Evolutionary conservation across 495 filamentous ascomycete species (phyloP).

Genomic region (Lasiosphaeris hirsuta): DNA sequence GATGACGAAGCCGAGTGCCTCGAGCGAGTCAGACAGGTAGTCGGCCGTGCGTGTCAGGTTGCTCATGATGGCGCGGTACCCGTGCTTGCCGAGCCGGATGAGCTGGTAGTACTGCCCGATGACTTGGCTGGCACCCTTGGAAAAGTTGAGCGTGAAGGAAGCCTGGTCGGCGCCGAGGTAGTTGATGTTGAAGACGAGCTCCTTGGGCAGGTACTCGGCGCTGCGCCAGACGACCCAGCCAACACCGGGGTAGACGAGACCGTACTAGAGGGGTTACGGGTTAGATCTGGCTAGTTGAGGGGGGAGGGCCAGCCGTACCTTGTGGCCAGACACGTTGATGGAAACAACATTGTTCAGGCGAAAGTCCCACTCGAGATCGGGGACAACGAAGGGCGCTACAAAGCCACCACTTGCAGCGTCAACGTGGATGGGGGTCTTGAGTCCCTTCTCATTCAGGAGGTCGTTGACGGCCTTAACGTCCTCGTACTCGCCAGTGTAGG

Average conservation of each 20-base stretch:
- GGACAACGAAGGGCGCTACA: constrained; percentile 82
- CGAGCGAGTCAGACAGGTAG: constrained; percentile 67
- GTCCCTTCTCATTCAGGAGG: constrained; percentile 62
- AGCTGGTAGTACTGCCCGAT: constrained; percentile 97
- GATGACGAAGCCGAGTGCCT: constrained; percentile 75
- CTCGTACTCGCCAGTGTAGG: constrained; percentile 95
- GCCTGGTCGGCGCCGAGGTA: constrained; percentile 92
- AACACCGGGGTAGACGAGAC: constrained; percentile 83
- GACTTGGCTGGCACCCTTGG: constrained; percentile 84
- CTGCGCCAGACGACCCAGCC: constrained; percentile 90
- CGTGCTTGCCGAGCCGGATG: constrained; percentile 85
- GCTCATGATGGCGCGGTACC: constrained; percentile 81
- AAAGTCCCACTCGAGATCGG: constrained; percentile 83
- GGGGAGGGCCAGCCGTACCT: constrained; percentile 55
- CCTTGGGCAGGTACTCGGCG: constrained; percentile 77
- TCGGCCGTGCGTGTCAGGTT: constrained; percentile 82
- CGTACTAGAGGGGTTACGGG: constrained; percentile 29
- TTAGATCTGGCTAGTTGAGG: too few species aligned
- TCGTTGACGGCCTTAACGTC: constrained; percentile 89
- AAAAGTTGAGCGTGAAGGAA: constrained; percentile 98
- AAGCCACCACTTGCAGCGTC: constrained; percentile 90
- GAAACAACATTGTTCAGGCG: constrained; percentile 78
- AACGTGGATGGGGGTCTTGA: constrained; percentile 84
- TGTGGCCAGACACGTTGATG: constrained; percentile 92
- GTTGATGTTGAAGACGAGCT: constrained; percentile 97